Conservation (phyloP, 2,329 filamentous ascomycete species). For the Monosporascus sp. region DNA sequence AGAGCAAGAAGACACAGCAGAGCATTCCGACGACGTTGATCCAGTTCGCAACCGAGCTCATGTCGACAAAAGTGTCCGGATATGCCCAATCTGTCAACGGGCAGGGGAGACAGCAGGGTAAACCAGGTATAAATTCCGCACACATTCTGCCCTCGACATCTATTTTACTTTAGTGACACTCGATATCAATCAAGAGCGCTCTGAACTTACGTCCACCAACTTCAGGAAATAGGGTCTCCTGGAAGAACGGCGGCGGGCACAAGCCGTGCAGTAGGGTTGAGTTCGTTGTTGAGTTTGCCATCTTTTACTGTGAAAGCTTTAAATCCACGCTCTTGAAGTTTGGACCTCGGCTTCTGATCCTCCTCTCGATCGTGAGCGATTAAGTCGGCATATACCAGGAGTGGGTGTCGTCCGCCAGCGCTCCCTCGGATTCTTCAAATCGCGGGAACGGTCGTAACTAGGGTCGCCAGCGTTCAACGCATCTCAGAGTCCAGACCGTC, state of each 20-base stretch:
- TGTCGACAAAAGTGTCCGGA: constrained; percentile 50
- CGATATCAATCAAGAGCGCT: background rate
- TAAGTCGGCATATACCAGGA: too few relatives aligned
- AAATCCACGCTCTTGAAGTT: background rate
- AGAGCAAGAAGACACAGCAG: constrained; percentile 67
- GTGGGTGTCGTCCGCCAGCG: too few relatives aligned
- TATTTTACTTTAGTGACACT: constrained; percentile 24
- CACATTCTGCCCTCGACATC: constrained; percentile 52
- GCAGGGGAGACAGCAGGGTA: constrained; percentile 83
- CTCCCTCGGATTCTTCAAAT: too few relatives aligned
- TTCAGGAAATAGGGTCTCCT: constrained; percentile 52
- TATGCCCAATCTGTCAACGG: constrained; percentile 76
- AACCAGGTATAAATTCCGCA: constrained; percentile 36
- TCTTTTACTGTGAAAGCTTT: background rate
- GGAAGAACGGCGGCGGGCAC: constrained; percentile 67
- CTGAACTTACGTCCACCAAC: constrained; percentile 25
- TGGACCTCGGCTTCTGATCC: background rate
- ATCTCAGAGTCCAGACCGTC: background rate
- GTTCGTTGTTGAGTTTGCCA: constrained; percentile 12
- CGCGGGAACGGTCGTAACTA: background rate
- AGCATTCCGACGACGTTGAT: constrained; percentile 70
- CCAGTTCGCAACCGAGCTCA: constrained; percentile 71
- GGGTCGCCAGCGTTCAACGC: background rate
- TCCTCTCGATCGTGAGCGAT: background rate
- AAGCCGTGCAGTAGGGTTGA: constrained; percentile 28